phyloP scores from a whole-genome alignment of 2,329 filamentous ascomycete genomes.

The Leptosphaerulina australis region DNA sequence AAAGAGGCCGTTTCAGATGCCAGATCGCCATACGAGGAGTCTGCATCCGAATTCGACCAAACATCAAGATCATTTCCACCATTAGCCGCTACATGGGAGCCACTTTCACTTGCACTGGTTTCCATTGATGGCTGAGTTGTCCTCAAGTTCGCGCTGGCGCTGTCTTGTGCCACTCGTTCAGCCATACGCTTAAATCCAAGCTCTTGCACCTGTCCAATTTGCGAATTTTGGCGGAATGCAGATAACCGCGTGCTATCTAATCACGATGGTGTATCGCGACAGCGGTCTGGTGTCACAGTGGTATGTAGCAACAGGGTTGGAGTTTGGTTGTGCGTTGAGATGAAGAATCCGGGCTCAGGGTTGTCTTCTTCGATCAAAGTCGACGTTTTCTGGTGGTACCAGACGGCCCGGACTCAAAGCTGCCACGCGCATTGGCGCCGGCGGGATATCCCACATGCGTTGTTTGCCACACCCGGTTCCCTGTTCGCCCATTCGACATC shows the following conservation, averaged over 20 bases:
- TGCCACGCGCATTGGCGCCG: constrained; percentile 14
- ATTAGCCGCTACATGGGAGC: constrained; percentile 3
- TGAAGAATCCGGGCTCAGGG: constrained; percentile 1
- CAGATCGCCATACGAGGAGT: constrained; percentile 32
- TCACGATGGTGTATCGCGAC: constrained; percentile 12
- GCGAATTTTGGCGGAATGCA: constrained; percentile 10
- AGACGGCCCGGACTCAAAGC: constrained; percentile 3
- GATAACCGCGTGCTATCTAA: constrained; percentile 9
- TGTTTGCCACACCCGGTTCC: constrained; percentile 5
- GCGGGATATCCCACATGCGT: constrained; percentile 4
- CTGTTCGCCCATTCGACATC: background rate
- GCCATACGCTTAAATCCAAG: constrained; percentile 10
- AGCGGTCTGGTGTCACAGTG: constrained; percentile 14
- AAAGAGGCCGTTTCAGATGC: constrained; percentile 36
- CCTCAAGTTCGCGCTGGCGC: constrained; percentile 7
- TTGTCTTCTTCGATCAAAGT: constrained; percentile 5
- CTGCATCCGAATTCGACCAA: constrained; percentile 24
- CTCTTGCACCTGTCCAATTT: constrained; percentile 12
- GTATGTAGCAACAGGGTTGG: constrained; percentile 8
- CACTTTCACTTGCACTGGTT: constrained; percentile 20
- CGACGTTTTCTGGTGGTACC: constrained; percentile 9
- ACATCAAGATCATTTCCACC: constrained; percentile 23
- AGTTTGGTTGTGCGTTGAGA: constrained; percentile 4
- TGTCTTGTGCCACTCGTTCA: constrained; percentile 10
- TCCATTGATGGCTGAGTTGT: constrained; percentile 8